Base-by-base conservation (phyloP, 108 stramenopile species). In the Fragilaria radians region DNA sequence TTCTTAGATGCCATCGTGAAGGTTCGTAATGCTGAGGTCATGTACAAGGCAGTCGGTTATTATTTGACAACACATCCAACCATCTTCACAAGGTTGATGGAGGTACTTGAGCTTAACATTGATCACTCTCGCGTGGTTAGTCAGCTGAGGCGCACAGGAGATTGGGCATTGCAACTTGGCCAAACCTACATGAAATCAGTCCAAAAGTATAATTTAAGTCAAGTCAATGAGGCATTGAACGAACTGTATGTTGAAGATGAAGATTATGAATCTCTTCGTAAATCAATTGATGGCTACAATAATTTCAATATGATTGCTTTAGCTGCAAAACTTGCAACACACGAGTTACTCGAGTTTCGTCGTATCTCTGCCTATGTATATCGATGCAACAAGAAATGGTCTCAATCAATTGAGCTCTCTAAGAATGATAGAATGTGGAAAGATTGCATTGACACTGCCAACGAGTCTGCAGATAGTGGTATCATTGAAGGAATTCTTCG, bases 401-500 rank as follows among this genome's bases (percentile, higher is more conserved):
- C 80, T 57, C 91, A 96, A 54, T 93, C 90, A 21, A 95, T 99
- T 51, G 87, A 83, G 5, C 86, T 99, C 31, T 95, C 95, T 33
- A 99, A 99, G 93, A 84, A 85, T 54, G 96, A 97, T 68, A 89
- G 85, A 46, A 97, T 98, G 97, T 98, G 93, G 93, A 97, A 98
- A 83, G 99, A 99, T 57, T 96, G 97, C 64, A 98, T 98, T 70
- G 97, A 99, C 59, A 97, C 97, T 28, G 97, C 96, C 52, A 95
- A 97, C 34, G 91, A 91, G 67, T 96, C 95, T n/a, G 77, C 78
- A 23, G 90, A 94, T 61, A 59, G 71, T 18, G 94, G 93, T 36
- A 88, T 96, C 29, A 94, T 95, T 51, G 99, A 98, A 70, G 89
- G 83, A 36, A 75, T 99, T 25, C 77, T 99, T 33, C 86, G 95